phyloP scores from a whole-genome alignment of 2,329 filamentous ascomycete species.

The Paraconiothyrium brasiliense region DNA sequence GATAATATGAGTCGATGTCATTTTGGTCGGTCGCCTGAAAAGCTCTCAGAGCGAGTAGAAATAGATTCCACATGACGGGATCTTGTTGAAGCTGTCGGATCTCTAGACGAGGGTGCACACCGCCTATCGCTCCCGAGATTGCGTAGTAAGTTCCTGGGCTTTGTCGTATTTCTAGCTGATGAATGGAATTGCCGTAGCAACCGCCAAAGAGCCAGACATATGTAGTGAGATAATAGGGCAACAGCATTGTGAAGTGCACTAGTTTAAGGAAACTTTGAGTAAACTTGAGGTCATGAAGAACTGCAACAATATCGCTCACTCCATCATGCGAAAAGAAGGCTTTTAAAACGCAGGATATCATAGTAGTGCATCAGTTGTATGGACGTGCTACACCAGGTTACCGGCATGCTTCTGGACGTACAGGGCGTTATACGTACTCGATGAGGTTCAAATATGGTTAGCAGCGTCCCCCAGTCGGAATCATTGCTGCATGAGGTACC shows the following conservation, averaged over 20 bases:
- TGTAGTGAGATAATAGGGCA: background rate
- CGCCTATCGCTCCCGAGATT: slow-evolving; percentile 14
- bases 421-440: background rate
- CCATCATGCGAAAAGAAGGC: background rate
- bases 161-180: slow-evolving; percentile 11
- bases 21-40: slow-evolving; percentile 73
- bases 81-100: slow-evolving; percentile 69
- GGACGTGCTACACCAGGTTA: background rate
- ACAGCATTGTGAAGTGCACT: background rate
- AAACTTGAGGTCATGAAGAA: background rate
- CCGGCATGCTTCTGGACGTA: background rate
- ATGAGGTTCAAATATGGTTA: background rate
- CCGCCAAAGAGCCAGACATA: background rate
- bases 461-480: slow-evolving; percentile 1
- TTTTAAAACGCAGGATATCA: background rate
- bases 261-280: no score
- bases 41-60: slow-evolving; percentile 74
- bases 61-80: slow-evolving; percentile 71
- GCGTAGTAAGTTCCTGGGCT: slow-evolving; percentile 22
- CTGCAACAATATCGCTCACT: background rate
- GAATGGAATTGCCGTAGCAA: background rate
- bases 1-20: slow-evolving; percentile 74
- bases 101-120: slow-evolving; percentile 64
- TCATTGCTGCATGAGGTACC: background rate
- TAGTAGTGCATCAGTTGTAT: background rate